Evolutionary conservation across 2,329 filamentous ascomycete species (phyloP), one percentile per base, ranked within the genome.

Genomic region (Sordariomycetes sp.): DNA sequence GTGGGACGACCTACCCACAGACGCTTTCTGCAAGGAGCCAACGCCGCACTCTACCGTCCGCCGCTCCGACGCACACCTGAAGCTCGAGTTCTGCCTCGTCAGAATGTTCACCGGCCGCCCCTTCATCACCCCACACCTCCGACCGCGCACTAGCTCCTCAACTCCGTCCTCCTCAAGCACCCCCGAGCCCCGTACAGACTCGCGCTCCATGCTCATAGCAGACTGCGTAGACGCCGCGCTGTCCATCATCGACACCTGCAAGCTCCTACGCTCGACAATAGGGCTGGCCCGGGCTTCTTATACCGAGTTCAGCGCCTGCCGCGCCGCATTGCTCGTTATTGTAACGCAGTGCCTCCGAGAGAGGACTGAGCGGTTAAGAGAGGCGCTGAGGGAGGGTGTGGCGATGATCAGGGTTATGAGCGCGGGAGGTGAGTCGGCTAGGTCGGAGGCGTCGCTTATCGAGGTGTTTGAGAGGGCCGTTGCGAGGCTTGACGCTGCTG

Each of bases 231-330:
- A 78, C 57, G 77, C 77, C 2, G 77, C 78, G 2, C 64, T 78
- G 32, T 71, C 74, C 58, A 74, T 78, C 12, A 70, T 80, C 20
- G 73, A 77, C 51, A 70, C 78, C 4, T 79, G 77, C 60, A 73
- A 73, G 48, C 66, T 74, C 3, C 70, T 80, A 4, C 72, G 74
- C 45, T 73, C 73, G 52, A 75, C 73, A n/a, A 73, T 75, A 15
- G 78, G 77, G 17, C 74, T 80, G 56, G 77, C 78, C 6, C 72
- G 76, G 34, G 76, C 77, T 2, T 79, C 76, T 0, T 80, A 80
- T 61, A 79, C 76, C 3, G 78, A 81, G 60, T 80, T 79, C 62
- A 78, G 75, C 62, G 76, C 77, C 2, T 79, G 76, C 55, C 76
- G 78, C 50, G 77, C 76, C 10, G 77, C 78, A 10, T 66, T 80